Conservation (phyloP, 805 yeast species). For the Candida koratica region DNA sequence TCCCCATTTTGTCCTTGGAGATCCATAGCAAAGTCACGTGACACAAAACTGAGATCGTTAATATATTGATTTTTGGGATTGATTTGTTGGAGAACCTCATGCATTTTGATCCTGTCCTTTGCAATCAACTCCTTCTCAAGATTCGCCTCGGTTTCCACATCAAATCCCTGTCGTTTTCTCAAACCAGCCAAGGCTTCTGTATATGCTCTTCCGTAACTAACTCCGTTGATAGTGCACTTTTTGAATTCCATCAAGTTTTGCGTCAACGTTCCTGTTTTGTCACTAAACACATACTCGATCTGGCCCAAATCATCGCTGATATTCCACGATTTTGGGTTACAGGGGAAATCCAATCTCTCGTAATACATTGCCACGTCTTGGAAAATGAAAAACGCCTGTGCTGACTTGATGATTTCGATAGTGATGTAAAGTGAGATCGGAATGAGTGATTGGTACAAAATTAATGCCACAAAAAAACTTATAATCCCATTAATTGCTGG, state of each 20-base stretch:
- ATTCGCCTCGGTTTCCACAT: constrained; percentile 59
- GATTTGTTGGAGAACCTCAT: constrained; percentile 26
- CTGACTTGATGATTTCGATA: constrained; percentile 76
- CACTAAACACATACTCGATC: constrained; percentile 79
- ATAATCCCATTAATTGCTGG: constrained; percentile 68
- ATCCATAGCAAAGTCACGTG: constrained; percentile 63
- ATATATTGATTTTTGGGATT: constrained; percentile 34
- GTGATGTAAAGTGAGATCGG: constrained; percentile 82
- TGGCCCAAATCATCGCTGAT: constrained; percentile 85
- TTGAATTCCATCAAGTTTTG: constrained; percentile 85
- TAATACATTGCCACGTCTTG: constrained; percentile 73
- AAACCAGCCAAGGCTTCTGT: constrained; percentile 81
- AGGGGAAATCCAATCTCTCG: constrained; percentile 66
- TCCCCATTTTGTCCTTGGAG: constrained; percentile 48
- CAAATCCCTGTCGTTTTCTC: constrained; percentile 72
- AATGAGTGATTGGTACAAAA: constrained; percentile 72
- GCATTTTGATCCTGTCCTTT: constrained; percentile 58
- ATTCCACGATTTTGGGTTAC: constrained; percentile 82
- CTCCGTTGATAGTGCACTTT: constrained; percentile 72
- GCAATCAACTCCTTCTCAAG: constrained; percentile 51
- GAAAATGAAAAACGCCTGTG: constrained; percentile 76
- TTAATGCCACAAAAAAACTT: constrained; percentile 70
- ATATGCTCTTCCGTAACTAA: constrained; percentile 71
- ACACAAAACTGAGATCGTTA: constrained; percentile 66
- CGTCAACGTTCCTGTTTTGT: constrained; percentile 80